Conservation (phyloP, 1,139 yeast species). For the Magnusiomyces sp. region DNA sequence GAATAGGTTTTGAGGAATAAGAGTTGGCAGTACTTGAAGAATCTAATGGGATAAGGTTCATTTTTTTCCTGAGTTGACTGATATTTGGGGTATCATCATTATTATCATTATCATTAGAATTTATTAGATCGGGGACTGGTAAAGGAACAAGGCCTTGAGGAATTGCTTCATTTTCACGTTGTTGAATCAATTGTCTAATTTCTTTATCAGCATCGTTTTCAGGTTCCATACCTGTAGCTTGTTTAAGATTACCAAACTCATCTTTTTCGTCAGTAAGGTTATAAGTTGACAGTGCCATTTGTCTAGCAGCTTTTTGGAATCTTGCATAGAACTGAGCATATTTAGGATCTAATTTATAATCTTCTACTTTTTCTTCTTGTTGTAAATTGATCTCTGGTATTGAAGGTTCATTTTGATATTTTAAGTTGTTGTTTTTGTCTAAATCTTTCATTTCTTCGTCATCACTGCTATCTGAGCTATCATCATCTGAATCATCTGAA, state of each 20-base stretch:
- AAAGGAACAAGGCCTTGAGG: constrained; percentile 13
- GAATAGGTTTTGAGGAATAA: constrained; percentile 55
- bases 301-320: constrained; percentile 15
- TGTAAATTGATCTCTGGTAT: constrained; percentile 39
- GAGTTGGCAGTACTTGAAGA: too few relatives aligned
- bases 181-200: constrained; percentile 6
- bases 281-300: constrained; percentile 12
- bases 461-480: constrained; percentile 4
- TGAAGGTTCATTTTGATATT: neutral
- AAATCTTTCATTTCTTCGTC: constrained; percentile 4
- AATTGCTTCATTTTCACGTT: constrained; percentile 9
- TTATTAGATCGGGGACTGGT: constrained; percentile 5
- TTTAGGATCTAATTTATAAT: constrained; percentile 14
- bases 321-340: constrained; percentile 15
- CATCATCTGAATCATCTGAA: constrained; percentile 15
- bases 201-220: constrained; percentile 9
- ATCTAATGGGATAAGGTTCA: too few relatives aligned
- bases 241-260: constrained; percentile 1
- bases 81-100: constrained; percentile 11
- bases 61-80: neutral
- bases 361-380: constrained; percentile 22
- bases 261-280: constrained; percentile 7
- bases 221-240: constrained; percentile 1
- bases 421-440: constrained; percentile 30
- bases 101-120: constrained; percentile 12